These are phyloP conservation scores for Cryptococcus maquisensis DNA, from an alignment of 1,284 basidiomycete species.

Conservation along the genomic window DNA sequence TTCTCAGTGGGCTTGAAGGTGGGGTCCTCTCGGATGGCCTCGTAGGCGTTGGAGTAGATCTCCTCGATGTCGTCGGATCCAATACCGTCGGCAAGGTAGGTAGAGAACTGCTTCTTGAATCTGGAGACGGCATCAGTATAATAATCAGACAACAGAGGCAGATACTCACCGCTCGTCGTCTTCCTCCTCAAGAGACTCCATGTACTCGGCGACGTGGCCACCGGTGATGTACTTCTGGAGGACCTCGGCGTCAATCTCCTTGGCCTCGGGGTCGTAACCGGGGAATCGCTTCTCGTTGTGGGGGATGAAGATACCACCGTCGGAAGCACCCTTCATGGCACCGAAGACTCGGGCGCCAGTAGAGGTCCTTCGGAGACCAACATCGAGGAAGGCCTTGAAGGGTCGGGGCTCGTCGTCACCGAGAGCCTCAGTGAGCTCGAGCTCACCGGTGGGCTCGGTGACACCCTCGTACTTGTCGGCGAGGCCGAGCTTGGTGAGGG, in stretches of 20 bases:
- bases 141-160: not conserved
- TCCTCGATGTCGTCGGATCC: constrained; percentile 98
- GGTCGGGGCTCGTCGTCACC: constrained; percentile 94
- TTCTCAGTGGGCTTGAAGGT: constrained; percentile 88
- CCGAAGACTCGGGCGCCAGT: constrained; percentile 98
- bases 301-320: constrained; percentile 97
- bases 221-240: constrained; percentile 98
- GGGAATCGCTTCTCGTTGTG: constrained; percentile 99
- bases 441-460: constrained; percentile 82
- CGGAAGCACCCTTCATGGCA: constrained; percentile 97
- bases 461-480: constrained; percentile 99
- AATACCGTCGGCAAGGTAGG: constrained; percentile 91
- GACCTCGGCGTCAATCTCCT: constrained; percentile 89
- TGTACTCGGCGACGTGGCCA: constrained; percentile 98
- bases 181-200: constrained; percentile 99
- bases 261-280: constrained; percentile 90
- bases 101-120: constrained; percentile 98
- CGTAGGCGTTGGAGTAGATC: constrained; percentile 84
- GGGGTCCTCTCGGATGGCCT: constrained; percentile 94
- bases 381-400: constrained; percentile 98
- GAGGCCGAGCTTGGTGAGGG: constrained; percentile 89
- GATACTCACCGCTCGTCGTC: constrained; percentile 81
- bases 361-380: constrained; percentile 96
- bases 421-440: constrained; percentile 70
- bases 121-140: constrained; percentile 47